Evolutionary conservation across 2,329 filamentous ascomycete genomes (phyloP).

Genomic region (Madurella mycetomatis): DNA sequence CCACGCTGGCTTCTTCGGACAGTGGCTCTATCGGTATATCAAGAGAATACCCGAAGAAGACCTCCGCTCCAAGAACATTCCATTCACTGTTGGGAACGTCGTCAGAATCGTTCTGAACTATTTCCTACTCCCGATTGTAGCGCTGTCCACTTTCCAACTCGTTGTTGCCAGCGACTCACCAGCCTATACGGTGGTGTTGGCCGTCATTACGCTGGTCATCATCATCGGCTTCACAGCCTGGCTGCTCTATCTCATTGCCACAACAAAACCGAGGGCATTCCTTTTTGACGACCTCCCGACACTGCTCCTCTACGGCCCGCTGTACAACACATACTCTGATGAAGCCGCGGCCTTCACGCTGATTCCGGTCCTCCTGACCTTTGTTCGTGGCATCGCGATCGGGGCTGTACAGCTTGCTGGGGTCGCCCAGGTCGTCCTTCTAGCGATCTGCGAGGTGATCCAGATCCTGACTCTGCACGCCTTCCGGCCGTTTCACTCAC

Average conservation of each 20-base stretch:
- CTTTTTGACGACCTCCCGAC: slow-evolving; percentile 92
- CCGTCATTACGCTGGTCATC: slow-evolving; percentile 67
- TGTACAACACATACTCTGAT: slow-evolving; percentile 98
- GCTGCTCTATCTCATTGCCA: slow-evolving; percentile 75
- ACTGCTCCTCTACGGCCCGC: slow-evolving; percentile 80
- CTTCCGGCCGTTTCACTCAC: slow-evolving; percentile 82
- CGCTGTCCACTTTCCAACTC: slow-evolving; percentile 86
- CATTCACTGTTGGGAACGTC: slow-evolving; percentile 75
- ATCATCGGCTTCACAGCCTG: slow-evolving; percentile 71
- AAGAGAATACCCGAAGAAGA: slow-evolving; percentile 77
- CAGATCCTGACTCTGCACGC: slow-evolving; percentile 81
- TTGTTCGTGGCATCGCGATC: slow-evolving; percentile 83
- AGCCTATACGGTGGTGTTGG: slow-evolving; percentile 66
- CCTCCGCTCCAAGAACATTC: slow-evolving; percentile 82
- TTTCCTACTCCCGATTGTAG: slow-evolving; percentile 80
- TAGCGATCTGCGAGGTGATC: slow-evolving; percentile 92
- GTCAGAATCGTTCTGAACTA: slow-evolving; percentile 89
- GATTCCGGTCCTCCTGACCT: slow-evolving; percentile 77
- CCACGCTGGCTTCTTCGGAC: slow-evolving; percentile 70
- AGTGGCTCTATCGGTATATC: slow-evolving; percentile 71
- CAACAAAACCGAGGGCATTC: slow-evolving; percentile 75
- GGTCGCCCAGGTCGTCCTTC: slow-evolving; percentile 84
- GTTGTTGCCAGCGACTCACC: slow-evolving; percentile 68
- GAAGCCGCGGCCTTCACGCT: slow-evolving; percentile 86
- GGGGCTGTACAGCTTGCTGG: slow-evolving; percentile 90